Evolutionary conservation across 768 basidiomycete genomes (phyloP).

Genomic region (Suillus brevipes): DNA sequence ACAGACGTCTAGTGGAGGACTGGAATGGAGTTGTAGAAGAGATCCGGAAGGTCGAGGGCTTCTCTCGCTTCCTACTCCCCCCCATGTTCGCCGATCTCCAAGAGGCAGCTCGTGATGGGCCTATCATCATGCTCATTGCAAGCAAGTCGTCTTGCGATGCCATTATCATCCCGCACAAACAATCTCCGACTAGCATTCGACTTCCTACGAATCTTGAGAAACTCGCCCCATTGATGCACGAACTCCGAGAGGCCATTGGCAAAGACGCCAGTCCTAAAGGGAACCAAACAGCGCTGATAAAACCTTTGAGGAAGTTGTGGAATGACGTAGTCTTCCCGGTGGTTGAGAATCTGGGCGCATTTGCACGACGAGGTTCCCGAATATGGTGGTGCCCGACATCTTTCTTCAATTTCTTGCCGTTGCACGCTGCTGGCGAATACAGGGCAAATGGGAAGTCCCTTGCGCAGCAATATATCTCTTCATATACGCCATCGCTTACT

Average conservation of each 20-base stretch:
- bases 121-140: conserved; percentile 6
- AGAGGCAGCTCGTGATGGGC: conserved; percentile 8
- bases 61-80: conserved; percentile 17
- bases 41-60: conserved; percentile 16
- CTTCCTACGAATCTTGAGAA: neutral
- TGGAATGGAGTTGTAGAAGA: conserved; percentile 16
- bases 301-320: neutral
- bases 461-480: conserved; percentile 6
- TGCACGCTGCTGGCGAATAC: conserved; percentile 14
- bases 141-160: conserved; percentile 16
- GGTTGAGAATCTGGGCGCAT: neutral
- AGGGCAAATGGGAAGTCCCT: neutral
- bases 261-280: too few relatives aligned
- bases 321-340: neutral
- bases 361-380: neutral
- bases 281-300: neutral
- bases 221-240: neutral
- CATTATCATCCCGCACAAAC: conserved; percentile 9
- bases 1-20: neutral
- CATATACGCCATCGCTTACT: conserved; percentile 11
- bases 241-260: too few relatives aligned
- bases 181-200: neutral
- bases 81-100: conserved; percentile 9
- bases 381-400: conserved; percentile 15
- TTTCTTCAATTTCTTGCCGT: conserved; percentile 10